Conservation (phyloP, 2,329 filamentous ascomycete species). For the Apiospora pterosperma region DNA sequence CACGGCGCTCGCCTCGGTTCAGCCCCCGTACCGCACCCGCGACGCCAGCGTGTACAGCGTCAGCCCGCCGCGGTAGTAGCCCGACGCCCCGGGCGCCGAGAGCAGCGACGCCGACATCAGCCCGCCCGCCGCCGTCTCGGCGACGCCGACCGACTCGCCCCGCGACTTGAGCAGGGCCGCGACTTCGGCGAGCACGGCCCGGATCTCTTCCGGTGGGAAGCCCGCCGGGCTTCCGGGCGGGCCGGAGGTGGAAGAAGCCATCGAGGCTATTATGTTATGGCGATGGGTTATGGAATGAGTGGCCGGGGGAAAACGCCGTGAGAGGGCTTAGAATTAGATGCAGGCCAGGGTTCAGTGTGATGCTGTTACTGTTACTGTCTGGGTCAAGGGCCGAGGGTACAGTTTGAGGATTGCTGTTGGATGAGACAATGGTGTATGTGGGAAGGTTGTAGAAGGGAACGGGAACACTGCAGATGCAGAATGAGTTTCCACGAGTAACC, state of each 20-base stretch:
- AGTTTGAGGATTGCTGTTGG: neutral
- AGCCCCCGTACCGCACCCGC: slow-evolving; percentile 56
- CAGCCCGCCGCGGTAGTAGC: slow-evolving; percentile 59
- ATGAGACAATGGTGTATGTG: neutral
- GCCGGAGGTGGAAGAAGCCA: neutral
- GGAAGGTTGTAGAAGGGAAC: neutral
- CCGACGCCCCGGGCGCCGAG: slow-evolving; percentile 53
- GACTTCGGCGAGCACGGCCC: slow-evolving; percentile 44
- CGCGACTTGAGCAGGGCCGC: slow-evolving; percentile 49
- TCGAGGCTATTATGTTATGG: neutral
- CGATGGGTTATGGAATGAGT: neutral
- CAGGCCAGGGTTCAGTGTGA: neutral
- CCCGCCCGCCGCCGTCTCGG: slow-evolving; percentile 62
- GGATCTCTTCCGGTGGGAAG: slow-evolving; percentile 33
- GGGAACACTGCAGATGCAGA: neutral
- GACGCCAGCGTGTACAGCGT: slow-evolving; percentile 59
- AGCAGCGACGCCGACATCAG: slow-evolving; percentile 58
- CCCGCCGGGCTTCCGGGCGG: neutral
- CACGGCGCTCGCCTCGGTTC: slow-evolving; percentile 51
- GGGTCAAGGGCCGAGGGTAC: neutral
- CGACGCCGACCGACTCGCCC: slow-evolving; percentile 56
- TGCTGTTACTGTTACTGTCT: neutral
- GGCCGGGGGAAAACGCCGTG: neutral
- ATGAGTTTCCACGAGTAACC: neutral
- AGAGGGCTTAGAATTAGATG: neutral